These are phyloP conservation scores for Scheffersomyces amazonensis DNA, from an alignment of 805 yeast genomes.

Conservation along the genomic window DNA sequence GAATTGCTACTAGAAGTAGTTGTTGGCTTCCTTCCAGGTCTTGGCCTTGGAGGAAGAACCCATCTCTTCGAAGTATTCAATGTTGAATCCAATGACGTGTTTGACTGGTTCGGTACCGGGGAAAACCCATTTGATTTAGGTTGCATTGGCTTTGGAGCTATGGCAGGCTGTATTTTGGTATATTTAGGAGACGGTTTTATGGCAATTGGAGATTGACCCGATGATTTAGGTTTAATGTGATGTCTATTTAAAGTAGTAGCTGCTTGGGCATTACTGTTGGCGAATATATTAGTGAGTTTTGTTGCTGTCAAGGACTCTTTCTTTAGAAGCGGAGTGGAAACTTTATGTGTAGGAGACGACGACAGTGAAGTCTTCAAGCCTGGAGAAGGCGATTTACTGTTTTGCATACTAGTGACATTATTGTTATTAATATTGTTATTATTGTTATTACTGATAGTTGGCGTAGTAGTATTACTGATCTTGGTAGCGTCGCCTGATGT, in stretches of 20 bases:
- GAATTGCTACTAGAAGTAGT: neutral
- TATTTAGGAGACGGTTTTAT: constrained; percentile 17
- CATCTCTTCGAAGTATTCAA: constrained; percentile 36
- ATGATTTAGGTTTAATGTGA: neutral
- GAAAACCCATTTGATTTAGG: constrained; percentile 23
- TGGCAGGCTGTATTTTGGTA: constrained; percentile 37
- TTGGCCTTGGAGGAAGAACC: constrained; percentile 40
- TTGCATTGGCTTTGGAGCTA: constrained; percentile 34
- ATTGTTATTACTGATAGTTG: too few relatives aligned
- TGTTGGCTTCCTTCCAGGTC: constrained; percentile 41
- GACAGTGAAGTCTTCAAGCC: too few relatives aligned
- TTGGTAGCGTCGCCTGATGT: too few relatives aligned
- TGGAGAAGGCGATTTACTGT: too few relatives aligned
- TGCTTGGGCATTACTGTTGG: neutral
- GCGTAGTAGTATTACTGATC: too few relatives aligned
- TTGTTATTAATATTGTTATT: too few relatives aligned
- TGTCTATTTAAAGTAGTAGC: neutral
- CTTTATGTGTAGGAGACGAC: too few relatives aligned
- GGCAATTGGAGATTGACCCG: neutral
- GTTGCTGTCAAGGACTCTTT: neutral
- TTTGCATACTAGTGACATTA: too few relatives aligned
- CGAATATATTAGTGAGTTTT: neutral
- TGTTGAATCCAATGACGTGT: constrained; percentile 8
- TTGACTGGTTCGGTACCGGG: constrained; percentile 18
- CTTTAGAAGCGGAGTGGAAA: neutral